Evolutionary conservation across 345 rosid genomes (phyloP).

Genomic region (Lumnitzera littorea): DNA sequence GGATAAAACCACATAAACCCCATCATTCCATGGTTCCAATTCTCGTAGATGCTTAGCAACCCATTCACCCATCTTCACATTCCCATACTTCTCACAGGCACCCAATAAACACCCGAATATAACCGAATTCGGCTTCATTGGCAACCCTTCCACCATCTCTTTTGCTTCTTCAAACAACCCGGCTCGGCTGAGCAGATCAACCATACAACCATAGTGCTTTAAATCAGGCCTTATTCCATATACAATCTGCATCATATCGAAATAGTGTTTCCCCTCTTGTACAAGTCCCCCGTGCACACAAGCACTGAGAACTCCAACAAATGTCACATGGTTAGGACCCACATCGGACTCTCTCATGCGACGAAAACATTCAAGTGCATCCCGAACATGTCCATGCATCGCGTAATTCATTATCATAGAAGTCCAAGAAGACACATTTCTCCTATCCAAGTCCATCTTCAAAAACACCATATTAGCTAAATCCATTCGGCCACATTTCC

Average conservation of each 20-base stretch:
- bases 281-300: constrained; percentile 87
- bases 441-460: constrained; percentile 32
- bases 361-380: constrained; percentile 51
- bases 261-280: constrained; percentile 51
- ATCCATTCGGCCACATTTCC: constrained; percentile 86
- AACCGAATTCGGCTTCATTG: constrained; percentile 63
- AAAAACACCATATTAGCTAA: constrained; percentile 49
- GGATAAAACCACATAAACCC: constrained; percentile 72
- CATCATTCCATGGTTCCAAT: constrained; percentile 80
- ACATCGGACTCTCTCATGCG: constrained; percentile 45
- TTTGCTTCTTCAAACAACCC: constrained; percentile 70
- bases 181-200: constrained; percentile 65
- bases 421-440: constrained; percentile 79
- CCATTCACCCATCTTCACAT: constrained; percentile 79
- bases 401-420: constrained; percentile 74
- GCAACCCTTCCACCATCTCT: constrained; percentile 60
- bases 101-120: constrained; percentile 88
- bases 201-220: constrained; percentile 78
- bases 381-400: constrained; percentile 43
- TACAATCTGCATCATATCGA: constrained; percentile 46
- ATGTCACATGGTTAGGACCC: constrained; percentile 68
- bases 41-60: constrained; percentile 59
- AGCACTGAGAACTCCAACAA: constrained; percentile 67
- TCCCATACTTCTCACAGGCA: constrained; percentile 79
- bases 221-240: constrained; percentile 39